Base-by-base conservation (phyloP, 495 filamentous ascomycete genomes). In the Cercophora sp. region DNA sequence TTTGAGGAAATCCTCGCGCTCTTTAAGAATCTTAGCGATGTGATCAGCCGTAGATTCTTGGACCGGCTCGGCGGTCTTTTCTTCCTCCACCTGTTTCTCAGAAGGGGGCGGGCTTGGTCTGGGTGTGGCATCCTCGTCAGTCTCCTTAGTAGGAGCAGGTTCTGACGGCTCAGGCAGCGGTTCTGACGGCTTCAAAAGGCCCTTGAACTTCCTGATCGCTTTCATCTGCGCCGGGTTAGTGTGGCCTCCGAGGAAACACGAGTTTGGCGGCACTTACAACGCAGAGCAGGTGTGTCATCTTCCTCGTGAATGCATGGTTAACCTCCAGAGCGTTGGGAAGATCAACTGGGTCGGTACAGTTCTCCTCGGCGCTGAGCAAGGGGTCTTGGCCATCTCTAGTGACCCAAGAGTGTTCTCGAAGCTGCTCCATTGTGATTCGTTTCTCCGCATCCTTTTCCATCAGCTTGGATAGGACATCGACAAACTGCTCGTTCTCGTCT, bases 401-500 rank as follows among this genome's bases (percentile, higher is more conserved):
- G 8, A 97, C 91, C 93, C 93, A 98, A 4, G 89, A 85, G 65
- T 98, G 93, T 62, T 88, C 79, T 61, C 93, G 76, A 18, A 98
- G 70, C 50, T 87, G 83, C 8, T 69, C 67, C 84, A 98, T 91
- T 3, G 74, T 86, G 47, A 97, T 93, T 49, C 93, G 76, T 55
- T 85, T 91, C 10, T 70, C 65, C 0, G 85, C 87, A 58, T 92
- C 81, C 63, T 92, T 95, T 58, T 90, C 82, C 41, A 95, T 63
- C 27, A 95, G 71, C 40, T 68, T 78, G 15, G 58, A 59, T 60
- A 94, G 83, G 43, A 94, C 55, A 66, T 92, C 83, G 31, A 75
- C 72, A 56, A 93, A 86, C 13, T 78, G 63, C 2, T 76, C 72
- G 25, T 85, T 79, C 54, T 83, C 77, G 29, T 78, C 76, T 2